Evolutionary conservation across 2,329 filamentous ascomycete genomes (phyloP).

Genomic region (Clonostachys sp.): DNA sequence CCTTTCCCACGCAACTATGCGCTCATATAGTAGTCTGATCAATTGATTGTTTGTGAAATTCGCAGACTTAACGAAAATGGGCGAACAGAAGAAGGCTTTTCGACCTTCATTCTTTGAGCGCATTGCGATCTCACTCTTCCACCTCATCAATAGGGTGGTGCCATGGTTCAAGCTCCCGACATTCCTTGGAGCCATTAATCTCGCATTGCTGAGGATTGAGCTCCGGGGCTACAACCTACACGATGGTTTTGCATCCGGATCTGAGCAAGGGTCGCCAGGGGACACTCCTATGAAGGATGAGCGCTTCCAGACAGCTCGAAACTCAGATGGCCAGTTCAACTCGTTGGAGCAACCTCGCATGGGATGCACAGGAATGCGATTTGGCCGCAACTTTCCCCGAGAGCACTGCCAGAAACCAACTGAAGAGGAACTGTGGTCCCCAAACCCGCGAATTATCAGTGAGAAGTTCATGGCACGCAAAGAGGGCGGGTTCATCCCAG

Average conservation of each 20-base stretch:
- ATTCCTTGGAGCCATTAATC: conserved; percentile 31
- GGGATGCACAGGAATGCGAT: conserved; percentile 37
- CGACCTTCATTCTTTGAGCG: conserved; percentile 17
- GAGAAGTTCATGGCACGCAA: conserved; percentile 32
- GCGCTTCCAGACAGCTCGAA: conserved; percentile 24
- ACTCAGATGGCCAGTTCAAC: conserved; percentile 39
- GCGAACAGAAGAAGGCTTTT: conserved; percentile 8
- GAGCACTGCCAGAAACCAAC: conserved; percentile 26
- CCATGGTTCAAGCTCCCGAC: conserved; percentile 35
- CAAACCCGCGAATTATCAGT: conserved; percentile 36
- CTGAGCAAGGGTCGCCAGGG: conserved; percentile 24
- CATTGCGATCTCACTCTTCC: conserved; percentile 22
- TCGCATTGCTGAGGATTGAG: conserved; percentile 31
- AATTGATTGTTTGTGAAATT: background rate
- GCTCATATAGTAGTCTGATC: background rate
- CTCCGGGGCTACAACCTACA: conserved; percentile 35
- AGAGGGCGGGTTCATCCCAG: conserved; percentile 30
- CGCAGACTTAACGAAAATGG: background rate
- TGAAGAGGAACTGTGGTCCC: conserved; percentile 32
- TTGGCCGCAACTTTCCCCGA: conserved; percentile 36
- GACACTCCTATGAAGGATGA: conserved; percentile 18
- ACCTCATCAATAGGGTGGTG: conserved; percentile 27
- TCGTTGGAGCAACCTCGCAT: conserved; percentile 31
- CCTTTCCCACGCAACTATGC: background rate
- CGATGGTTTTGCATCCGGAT: conserved; percentile 26